Percentiles rank a stretch among this genome's conserved stretches.
Evolutionary conservation across 176 grass and related monocot species (phyloP).

Genomic region (Aegilops tauschii): DNA sequence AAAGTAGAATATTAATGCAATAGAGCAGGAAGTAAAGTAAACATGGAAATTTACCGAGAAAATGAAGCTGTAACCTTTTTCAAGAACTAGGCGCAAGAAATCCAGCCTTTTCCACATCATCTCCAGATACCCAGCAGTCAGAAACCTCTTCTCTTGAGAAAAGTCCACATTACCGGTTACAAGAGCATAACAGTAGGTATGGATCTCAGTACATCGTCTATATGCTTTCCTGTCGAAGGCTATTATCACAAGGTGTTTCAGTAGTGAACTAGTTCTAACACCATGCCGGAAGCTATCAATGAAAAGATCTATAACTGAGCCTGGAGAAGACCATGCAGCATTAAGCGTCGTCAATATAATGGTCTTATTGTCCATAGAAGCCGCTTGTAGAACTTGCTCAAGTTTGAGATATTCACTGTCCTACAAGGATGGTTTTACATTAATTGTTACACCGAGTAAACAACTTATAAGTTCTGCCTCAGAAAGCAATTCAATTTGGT

Average conservation of each 20-base stretch:
- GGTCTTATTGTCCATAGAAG: conserved; percentile 61
- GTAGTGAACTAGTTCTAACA: conserved; percentile 41
- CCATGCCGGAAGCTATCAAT: conserved; percentile 63
- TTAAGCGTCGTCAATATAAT: conserved; percentile 70
- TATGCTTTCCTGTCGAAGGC: conserved; percentile 63
- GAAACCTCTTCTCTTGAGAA: conserved; percentile 63
- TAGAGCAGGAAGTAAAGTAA: not conserved
- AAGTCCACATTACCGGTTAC: conserved; percentile 49
- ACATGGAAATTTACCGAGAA: conserved; percentile 56
- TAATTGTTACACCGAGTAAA: not conserved
- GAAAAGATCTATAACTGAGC: conserved; percentile 73
- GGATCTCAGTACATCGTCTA: conserved; percentile 52
- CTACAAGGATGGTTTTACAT: conserved; percentile 32
- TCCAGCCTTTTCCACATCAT: conserved; percentile 90
- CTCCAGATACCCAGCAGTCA: conserved; percentile 62
- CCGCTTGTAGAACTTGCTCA: conserved; percentile 51
- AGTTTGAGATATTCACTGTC: conserved; percentile 55
- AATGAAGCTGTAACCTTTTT: conserved; percentile 81
- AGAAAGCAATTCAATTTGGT: not conserved
- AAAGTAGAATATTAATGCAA: conserved; percentile 7
- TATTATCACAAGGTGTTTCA: conserved; percentile 74
- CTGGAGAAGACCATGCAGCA: conserved; percentile 63
- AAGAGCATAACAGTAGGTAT: conserved; percentile 63
- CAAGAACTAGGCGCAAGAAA: conserved; percentile 72
- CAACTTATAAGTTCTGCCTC: not conserved